Percentiles rank a stretch among this genome's conserved stretches.
phyloP scores from a whole-genome alignment of 169 alveolate genomes.

The Eimeria brunetti region DNA sequence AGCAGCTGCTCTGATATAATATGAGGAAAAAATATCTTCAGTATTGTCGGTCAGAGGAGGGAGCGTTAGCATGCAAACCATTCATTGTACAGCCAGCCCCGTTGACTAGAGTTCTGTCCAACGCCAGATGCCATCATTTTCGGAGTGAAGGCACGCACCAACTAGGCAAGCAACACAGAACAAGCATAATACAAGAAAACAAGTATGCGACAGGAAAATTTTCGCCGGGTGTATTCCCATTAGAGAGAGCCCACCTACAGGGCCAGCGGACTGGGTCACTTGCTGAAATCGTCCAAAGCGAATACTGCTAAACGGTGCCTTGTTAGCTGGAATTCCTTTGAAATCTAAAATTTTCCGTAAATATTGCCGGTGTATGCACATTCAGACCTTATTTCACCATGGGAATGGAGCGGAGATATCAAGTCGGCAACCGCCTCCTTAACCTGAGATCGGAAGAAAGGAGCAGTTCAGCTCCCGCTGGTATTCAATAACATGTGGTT shows the following conservation, averaged over 20 bases:
- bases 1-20: neutral
- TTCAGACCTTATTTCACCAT: neutral
- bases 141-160: neutral
- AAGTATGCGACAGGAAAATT: neutral
- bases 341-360: neutral
- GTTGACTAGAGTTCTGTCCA: neutral
- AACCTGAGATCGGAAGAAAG: neutral
- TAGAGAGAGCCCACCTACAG: neutral
- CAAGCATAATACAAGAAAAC: neutral
- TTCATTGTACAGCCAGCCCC: slow-evolving; percentile 43
- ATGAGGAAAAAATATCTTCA: neutral
- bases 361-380: neutral
- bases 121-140: neutral
- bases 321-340: neutral
- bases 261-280: slow-evolving; percentile 35
- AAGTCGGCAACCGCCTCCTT: neutral
- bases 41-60: neutral
- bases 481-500: neutral
- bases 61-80: neutral
- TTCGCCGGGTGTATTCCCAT: neutral
- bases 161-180: neutral
- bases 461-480: neutral
- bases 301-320: neutral
- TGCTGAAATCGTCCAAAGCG: neutral
- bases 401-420: neutral